Evolutionary conservation across 2,329 filamentous ascomycete genomes (phyloP), one percentile per base, ranked within the genome.

Genomic region (Exophiala spinifera): DNA sequence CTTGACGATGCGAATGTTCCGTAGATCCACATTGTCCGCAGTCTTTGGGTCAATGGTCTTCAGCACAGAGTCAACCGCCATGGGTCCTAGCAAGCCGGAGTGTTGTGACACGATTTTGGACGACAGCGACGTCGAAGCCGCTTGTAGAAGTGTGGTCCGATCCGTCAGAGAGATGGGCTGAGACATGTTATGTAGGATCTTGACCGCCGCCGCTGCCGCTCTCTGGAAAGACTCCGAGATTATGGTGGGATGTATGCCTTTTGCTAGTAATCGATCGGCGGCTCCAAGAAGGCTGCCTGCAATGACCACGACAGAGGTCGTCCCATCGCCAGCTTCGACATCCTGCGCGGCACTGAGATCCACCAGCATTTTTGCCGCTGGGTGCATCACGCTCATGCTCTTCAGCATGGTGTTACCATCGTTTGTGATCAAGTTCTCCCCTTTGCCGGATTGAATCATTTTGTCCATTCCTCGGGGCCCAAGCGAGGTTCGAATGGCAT

Each of bases 101-200:
- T 99, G 91, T 75, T 97, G 92, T 56, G 92, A 94, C 59, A 99
- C 94, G 67, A 99, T 97, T 79, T 99, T 99, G 66, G 94, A 97
- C 47, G 91, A 96, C 51, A 99, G 84, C 34, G 94, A 96, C 47
- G 94, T 99, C 64, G 94, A 95, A 63, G 94, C 94, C 59, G 94
- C 94, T 79, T 97, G 95, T 62, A 97, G 85, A 59, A 99, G 87
- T 37, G 91, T 91, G 42, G 89, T 80, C 55, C 89, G 91, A 72
- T 99, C 94, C 70, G 82, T 84, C 56, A 99, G 83, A 61, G 88
- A 84, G 67, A 99, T 92, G 47, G 94, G 92, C 65, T 92, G 88
- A 66, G 92, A 95, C 89, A 99, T 99, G 64, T 89, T 87, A 75
- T 95, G 89, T 53, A 99, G 85, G 56, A 95, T 85, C 67, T 91